Evolutionary conservation across 371 early-diverging fungal species (phyloP), one percentile per base, ranked within the genome.

Genomic region (Apophysomyces elegans): DNA sequence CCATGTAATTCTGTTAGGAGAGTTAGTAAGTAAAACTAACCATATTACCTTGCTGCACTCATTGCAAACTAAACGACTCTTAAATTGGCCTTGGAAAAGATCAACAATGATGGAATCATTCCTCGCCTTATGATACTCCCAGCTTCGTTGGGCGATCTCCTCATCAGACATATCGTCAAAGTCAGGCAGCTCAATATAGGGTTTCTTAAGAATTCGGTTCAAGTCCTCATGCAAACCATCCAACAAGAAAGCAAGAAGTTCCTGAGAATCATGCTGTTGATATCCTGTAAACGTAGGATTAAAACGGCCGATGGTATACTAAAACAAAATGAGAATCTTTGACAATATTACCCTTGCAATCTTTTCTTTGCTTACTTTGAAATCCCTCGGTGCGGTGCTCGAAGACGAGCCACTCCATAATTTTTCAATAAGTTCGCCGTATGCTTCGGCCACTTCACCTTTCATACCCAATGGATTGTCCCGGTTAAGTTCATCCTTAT

Each of bases 71-170:
- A 94, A 76, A 1, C 88, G 86, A 37, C 88, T 88, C 68, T 90
- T 92, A 70, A 90, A 90, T 70, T 93, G 90, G 1, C 93, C 94
- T 70, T 94, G 93, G 69, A 95, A 95, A 9, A 91, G 71, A 68
- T 93, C 92, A 4, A 91, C 89, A 70, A 95, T 83, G 58, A 90
- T 74, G 7, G 91, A 90, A 64, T 88, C 86, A 65, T 90, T 90
- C 54, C 90, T 79, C 13, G 85, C 81, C 46, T 81, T 79, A 70
- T 90, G 90, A 60, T 85, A 76, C 38, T 82, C 60, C 90, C 90
- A 91, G 54, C 78, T 80, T 44, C 74, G 73, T 13, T 67, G 45
- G 1, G 90, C 88, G 35, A 87, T 83, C 37, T 86, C 88, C 1
- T 75, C 74, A 63, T 89, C 89, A 1, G 90, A 80, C 71, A 80